Evolutionary conservation across 495 filamentous ascomycete genomes (phyloP).

Genomic region (Neurospora africana): DNA sequence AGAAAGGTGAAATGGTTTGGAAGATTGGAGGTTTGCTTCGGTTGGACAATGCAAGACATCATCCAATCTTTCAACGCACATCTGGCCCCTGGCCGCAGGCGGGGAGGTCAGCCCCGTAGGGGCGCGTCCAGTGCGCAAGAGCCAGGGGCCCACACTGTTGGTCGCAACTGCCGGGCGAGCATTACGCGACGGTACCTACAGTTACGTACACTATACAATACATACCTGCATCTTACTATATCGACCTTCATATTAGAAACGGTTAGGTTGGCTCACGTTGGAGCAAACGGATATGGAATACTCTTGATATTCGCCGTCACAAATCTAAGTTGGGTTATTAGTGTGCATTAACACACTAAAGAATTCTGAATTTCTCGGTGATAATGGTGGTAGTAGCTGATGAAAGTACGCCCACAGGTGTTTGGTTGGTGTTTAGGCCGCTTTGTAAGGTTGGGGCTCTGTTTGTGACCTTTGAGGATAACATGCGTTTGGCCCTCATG

Average conservation of each 20-base stretch:
- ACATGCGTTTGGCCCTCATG: not conserved
- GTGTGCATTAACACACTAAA: too few species aligned
- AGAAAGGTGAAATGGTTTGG: not conserved
- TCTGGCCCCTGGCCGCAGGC: not conserved
- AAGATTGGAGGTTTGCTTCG: not conserved
- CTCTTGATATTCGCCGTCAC: not conserved
- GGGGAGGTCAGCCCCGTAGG: not conserved
- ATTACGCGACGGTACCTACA: not conserved
- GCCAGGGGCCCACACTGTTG: not conserved
- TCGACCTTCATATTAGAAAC: not conserved
- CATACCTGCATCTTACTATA: not conserved
- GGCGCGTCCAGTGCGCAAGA: not conserved
- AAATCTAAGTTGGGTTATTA: not conserved
- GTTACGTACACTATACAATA: not conserved
- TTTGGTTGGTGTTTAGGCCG: too few species aligned
- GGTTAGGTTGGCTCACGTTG: not conserved
- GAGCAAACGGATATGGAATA: not conserved
- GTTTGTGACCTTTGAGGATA: too few species aligned
- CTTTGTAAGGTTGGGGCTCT: too few species aligned
- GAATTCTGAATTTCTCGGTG: too few species aligned
- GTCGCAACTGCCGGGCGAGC: not conserved
- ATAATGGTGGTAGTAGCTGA: too few species aligned
- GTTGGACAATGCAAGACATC: not conserved
- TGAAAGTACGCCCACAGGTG: too few species aligned
- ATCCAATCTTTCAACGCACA: not conserved